Conservation (phyloP, 768 basidiomycete genomes). For the Suillus subalutaceus region DNA sequence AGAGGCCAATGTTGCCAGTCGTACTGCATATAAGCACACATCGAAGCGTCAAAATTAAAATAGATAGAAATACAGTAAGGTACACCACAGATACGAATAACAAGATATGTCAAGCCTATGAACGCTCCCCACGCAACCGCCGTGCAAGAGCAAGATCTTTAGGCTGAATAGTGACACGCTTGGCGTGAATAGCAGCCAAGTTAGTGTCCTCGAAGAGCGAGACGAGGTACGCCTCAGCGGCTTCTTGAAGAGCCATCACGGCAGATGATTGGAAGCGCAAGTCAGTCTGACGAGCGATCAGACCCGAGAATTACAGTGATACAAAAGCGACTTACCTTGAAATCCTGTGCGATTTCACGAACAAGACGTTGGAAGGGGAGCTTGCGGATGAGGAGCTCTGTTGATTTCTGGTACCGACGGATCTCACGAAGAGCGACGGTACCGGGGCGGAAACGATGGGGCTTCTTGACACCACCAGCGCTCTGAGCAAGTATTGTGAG, state of each 20-base stretch:
- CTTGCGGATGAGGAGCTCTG: conserved; percentile 84
- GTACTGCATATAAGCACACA: neutral
- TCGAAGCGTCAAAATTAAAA: neutral
- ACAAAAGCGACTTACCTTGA: conserved; percentile 58
- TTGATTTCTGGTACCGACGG: conserved; percentile 86
- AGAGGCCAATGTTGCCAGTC: neutral
- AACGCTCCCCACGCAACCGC: conserved; percentile 76
- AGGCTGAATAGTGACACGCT: conserved; percentile 80
- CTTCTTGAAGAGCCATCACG: conserved; percentile 86
- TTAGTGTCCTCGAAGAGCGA: conserved; percentile 81
- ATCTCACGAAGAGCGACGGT: conserved; percentile 92
- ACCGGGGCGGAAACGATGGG: conserved; percentile 81
- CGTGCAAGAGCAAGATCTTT: conserved; percentile 81
- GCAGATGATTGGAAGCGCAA: conserved; percentile 91
- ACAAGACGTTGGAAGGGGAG: conserved; percentile 90
- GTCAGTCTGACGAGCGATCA: conserved; percentile 51
- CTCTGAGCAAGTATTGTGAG: conserved; percentile 46
- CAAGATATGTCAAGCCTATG: conserved; percentile 38
- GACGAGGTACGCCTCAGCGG: conserved; percentile 80
- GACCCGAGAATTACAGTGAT: too few species aligned
- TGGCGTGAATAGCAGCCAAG: conserved; percentile 80
- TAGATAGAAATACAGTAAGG: conserved; percentile 19
- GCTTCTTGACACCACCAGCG: conserved; percentile 93
- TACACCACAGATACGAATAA: conserved; percentile 1
- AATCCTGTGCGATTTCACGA: conserved; percentile 89